Base-by-base conservation (phyloP, 2,329 filamentous ascomycete species). In the Trichoderma simmonsii region DNA sequence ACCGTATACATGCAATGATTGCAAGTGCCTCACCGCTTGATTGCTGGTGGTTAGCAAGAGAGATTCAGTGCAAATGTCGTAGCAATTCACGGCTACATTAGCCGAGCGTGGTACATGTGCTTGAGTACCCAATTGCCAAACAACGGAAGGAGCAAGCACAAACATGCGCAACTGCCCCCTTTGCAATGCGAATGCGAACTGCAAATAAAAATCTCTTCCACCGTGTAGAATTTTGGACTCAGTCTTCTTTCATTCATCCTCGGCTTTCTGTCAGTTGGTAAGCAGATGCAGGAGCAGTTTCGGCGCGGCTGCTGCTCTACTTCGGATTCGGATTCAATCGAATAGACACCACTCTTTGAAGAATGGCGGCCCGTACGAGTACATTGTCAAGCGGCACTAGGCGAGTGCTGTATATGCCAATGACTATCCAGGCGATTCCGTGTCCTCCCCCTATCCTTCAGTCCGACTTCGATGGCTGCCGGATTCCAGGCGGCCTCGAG, bases 361-460 rank as follows among this genome's bases (percentile, higher is more conserved):
- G 26, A 57, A 75, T 76, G 73, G 39, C 73, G 34, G 60, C 56
- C 21, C 59, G 43, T 24, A 43, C 39, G 39, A 43, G 39, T n/a
- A 73, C 71, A 4, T 70, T 75, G 39, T 63, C 71, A 18, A 66
- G 73, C 66, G 73, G 75, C 51, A 59, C 73, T 15, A 59, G 57
- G 12, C 32, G 28, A 15, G 73, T 76, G 9, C 76, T 74, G 5
- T 76, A 74, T 32, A 74, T 78, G 71, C 68, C 76, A 54, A 76
- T 78, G 75, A 77, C 76, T n/a, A 64, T 73, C 9, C 66, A 73
- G 30, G 72, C 73, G 2, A 71, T 78, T 7, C 63, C 54, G 6
- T 79, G 77, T 69, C 59, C 72, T 8, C 73, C 73, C 15, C 76
- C 76, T 18, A 65, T 77, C 4, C 72, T 77, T 4, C 62, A 72